Evolutionary conservation across 2,329 filamentous ascomycete species (phyloP), one percentile per base, ranked within the genome.

Genomic region (Sporothrix inflata): DNA sequence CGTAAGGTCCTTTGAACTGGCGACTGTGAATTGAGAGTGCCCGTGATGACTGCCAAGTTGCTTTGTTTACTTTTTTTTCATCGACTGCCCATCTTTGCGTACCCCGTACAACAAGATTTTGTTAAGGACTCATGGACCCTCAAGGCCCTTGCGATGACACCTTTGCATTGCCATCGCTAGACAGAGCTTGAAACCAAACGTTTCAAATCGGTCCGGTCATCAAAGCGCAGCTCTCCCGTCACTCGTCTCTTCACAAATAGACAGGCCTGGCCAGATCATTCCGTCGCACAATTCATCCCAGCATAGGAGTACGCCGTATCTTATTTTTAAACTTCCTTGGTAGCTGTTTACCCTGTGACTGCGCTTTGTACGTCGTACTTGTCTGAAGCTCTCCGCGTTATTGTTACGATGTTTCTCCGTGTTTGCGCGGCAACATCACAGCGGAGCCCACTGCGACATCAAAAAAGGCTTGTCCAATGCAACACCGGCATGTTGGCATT

Each of bases 141-240:
- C 2, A 8, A 55, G 51, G 51, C 24, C 14, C 45, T 47, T 47
- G 45, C 53, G 14, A 55, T 55, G 53, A 14, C 53, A 55, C 53
- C n/a, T 24, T 53, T 24, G 53, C 53, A 55, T 55, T 55, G 53
- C 53, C 53, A 30, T 55, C 53, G 53, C 21, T 30, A 30, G 53
- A 24, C n/a, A n/a, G 11, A 30, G 24, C 9, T 30, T 55, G 53
- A 55, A 55, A 34, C 53, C 21, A 30, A 4, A 30, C 21, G 53
- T 55, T 55, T 55, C 53, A 55, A 30, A 34, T 24, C 51, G 21
- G 51, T 21, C 51, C 45, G 45, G 45, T 19, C 45, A 24, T 24
- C 53, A 55, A 30, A 55, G 53, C 53, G 53, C 24, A 55, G 53
- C n/a, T 51, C 47, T 51, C 47, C 19, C 47, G 19, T 51, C 47